Base-by-base conservation (phyloP, 169 alveolate genomes). In the Plasmodium vivax region DNA sequence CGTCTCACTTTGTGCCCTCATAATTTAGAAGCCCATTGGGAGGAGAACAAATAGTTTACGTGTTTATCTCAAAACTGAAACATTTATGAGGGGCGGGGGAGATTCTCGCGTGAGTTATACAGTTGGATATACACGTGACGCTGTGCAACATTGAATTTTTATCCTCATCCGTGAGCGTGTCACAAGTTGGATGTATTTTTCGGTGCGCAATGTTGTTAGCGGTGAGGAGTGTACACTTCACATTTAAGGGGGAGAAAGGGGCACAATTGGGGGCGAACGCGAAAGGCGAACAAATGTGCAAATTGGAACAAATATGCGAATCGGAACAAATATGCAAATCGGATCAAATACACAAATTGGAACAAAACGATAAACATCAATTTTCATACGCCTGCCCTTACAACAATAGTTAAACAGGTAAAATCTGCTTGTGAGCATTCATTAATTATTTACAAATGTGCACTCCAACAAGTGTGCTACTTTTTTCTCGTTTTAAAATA, bases 1-100 rank as follows among this genome's bases (percentile, higher is more conserved):
- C 30, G 30, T 54, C 74, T 92, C 92, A 51, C 92, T 92, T 82
- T 92, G 90, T 56, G 83, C 38, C 77, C 92, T 90, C 94, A 87
- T 87, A 9, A 30, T 23, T 19, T 34, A 54, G 14, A 77, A 79
- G 68, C 79, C 62, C 81, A 45, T 45, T 1, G 36, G 54, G 47
- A 83, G 73, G 32, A 23, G 54, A n/a, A 84, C 32, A 43, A 84
- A 9, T 38, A 16, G 34, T 71, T 58, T 36, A 32, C 68, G 45
- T 62, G 68, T 62, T 45, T 82, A 36, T 47, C 45, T 82, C 19
- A 47, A 81, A 41, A 81, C 38, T 81, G 58, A 14, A 81, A 36
- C 85, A 81, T 81, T 36, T 81, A 81, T 41, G 77, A 68, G n/a
- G 36, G 72, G 34, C 4, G 51, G 43, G 72, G 74, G 27, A 81